Percentiles rank a stretch among this genome's conserved stretches.
Evolutionary conservation across 2,329 filamentous ascomycete genomes (phyloP).

Genomic region (Microthyrium microscopicum): DNA sequence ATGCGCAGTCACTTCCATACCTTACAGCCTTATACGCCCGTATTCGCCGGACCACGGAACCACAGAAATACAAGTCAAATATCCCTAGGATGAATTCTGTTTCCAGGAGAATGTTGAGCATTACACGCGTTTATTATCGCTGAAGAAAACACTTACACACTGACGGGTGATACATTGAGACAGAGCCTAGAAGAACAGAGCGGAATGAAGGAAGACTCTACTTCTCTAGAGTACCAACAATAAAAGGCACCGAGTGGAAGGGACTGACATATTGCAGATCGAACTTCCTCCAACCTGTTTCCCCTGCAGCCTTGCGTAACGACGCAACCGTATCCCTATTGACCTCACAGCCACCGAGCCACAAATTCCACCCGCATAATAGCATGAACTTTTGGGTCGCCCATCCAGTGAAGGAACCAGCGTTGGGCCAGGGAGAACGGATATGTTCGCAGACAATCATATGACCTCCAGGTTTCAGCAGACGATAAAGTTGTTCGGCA

Average conservation of each 20-base stretch:
- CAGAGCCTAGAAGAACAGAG: no score
- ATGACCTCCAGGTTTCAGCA: constrained; percentile 38
- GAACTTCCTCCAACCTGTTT: constrained; percentile 28
- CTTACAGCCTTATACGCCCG: no score
- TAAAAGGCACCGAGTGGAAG: constrained; percentile 17
- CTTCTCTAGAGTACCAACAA: constrained; percentile 22
- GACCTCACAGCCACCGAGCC: constrained; percentile 35
- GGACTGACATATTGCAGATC: constrained; percentile 25
- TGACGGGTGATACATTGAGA: no score
- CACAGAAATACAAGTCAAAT: no score
- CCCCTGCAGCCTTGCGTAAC: constrained; percentile 24
- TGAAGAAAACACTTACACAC: no score
- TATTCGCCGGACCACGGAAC: no score
- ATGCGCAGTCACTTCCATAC: no score
- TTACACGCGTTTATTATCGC: no score
- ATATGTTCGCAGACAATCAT: constrained; percentile 41
- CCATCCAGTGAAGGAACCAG: constrained; percentile 29
- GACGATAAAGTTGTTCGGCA: constrained; percentile 27
- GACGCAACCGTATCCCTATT: constrained; percentile 30
- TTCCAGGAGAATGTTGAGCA: no score
- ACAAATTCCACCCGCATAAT: constrained; percentile 30
- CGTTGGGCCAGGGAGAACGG: constrained; percentile 31
- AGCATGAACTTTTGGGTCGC: constrained; percentile 30
- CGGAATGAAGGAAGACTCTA: no score
- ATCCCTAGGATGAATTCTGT: no score